phyloP scores from a whole-genome alignment of 192 early-diverging fungal species.

The Coemansia sp. region DNA sequence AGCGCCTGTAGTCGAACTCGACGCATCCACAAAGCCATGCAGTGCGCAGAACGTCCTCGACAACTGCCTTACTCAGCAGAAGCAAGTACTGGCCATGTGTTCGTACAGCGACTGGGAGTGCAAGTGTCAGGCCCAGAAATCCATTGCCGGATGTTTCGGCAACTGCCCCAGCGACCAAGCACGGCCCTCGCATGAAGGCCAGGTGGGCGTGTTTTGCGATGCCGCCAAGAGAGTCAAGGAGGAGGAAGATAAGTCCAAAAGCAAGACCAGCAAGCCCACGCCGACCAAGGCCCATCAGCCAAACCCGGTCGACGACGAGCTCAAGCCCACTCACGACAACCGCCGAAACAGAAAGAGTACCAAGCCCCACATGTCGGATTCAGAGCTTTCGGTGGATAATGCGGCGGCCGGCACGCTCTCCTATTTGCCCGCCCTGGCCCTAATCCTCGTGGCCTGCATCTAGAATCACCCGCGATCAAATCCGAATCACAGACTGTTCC shows the following conservation, averaged over 20 bases:
- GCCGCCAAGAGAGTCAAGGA: constrained; percentile 22
- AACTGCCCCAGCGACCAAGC: constrained; percentile 39
- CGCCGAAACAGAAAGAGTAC: too few relatives aligned
- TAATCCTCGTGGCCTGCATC: neutral
- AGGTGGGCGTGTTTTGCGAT: constrained; percentile 39
- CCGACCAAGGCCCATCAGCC: neutral
- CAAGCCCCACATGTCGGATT: neutral
- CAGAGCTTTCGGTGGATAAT: neutral
- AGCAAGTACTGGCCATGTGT: constrained; percentile 28
- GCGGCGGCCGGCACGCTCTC: neutral
- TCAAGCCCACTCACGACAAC: neutral
- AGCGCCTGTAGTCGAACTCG: neutral
- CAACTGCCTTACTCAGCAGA: constrained; percentile 24
- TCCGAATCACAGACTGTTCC: neutral
- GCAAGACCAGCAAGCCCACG: neutral
- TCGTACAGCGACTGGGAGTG: constrained; percentile 47
- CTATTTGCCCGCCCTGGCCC: neutral
- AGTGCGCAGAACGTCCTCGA: constrained; percentile 38
- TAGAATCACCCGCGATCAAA: neutral
- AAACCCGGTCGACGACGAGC: too few relatives aligned
- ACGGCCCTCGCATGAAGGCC: constrained; percentile 24
- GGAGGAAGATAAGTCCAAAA: constrained; percentile 10
- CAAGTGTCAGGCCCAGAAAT: constrained; percentile 45
- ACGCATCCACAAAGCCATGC: constrained; percentile 10
- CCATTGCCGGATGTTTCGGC: constrained; percentile 35